Evolutionary conservation across 2,329 filamentous ascomycete species (phyloP).

Genomic region (Coniochaeta sp.): DNA sequence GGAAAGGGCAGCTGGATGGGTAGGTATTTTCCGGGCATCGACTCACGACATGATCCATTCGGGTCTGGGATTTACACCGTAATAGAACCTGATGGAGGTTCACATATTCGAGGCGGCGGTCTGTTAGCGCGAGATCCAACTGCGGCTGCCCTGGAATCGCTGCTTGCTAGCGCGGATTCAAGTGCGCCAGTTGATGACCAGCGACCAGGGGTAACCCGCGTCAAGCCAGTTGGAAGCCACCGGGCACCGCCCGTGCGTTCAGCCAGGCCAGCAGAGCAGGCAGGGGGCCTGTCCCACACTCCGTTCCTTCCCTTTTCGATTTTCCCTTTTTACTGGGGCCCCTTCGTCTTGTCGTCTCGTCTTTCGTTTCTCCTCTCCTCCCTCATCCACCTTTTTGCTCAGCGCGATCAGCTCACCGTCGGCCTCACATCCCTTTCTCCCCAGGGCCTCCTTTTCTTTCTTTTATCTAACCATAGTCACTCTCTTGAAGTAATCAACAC

Average conservation of each 20-base stretch:
- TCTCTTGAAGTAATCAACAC: conserved; percentile 34
- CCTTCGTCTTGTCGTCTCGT: neutral
- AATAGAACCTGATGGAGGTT: too few species aligned
- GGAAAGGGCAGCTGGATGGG: too few species aligned
- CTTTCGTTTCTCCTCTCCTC: conserved; percentile 17
- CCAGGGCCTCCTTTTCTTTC: conserved; percentile 19
- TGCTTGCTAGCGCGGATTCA: neutral
- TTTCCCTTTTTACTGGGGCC: conserved; percentile 2
- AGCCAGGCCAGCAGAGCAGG: neutral
- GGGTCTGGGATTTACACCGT: too few species aligned
- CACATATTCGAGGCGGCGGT: too few species aligned
- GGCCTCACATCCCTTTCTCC: conserved; percentile 14
- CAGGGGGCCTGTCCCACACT: too few species aligned
- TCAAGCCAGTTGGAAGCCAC: too few species aligned
- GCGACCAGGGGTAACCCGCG: neutral
- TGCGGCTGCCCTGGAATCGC: neutral
- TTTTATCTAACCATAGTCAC: conserved; percentile 43
- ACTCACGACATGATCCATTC: too few species aligned
- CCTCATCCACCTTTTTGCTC: conserved; percentile 18
- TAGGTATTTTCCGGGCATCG: too few species aligned
- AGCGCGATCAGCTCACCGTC: conserved; percentile 13
- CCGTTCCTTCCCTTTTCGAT: conserved; percentile 4
- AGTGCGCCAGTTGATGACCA: neutral
- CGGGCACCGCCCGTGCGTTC: neutral
- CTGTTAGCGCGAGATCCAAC: conserved; percentile 1